A percentile compares a stretch with the other conserved stretches of the same genome.
Evolutionary conservation across 1,139 yeast species (phyloP).

Genomic region (Hansenula sp.): DNA sequence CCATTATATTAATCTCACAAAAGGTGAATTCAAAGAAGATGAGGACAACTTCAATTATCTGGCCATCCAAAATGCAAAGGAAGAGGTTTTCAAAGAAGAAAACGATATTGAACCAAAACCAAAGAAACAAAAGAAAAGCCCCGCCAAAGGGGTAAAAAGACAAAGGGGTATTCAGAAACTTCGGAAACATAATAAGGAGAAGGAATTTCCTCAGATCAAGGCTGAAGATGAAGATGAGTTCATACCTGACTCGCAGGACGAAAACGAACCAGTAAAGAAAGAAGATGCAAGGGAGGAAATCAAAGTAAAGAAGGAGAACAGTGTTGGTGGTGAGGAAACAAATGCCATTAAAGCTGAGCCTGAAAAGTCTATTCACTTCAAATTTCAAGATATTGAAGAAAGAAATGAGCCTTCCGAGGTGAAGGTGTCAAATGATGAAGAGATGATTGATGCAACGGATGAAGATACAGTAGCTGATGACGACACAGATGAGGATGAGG

Average conservation of each 20-base stretch:
- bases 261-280: not conserved
- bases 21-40: constrained; percentile 14
- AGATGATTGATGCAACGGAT: too few species aligned
- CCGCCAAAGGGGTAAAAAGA: not conserved
- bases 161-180: not conserved
- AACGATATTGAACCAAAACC: not conserved
- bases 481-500: not conserved
- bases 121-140: not conserved
- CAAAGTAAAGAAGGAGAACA: not conserved
- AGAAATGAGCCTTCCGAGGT: too few species aligned
- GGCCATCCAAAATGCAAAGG: constrained; percentile 7
- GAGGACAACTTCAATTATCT: constrained; percentile 18
- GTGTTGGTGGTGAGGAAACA: not conserved
- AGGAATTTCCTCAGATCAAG: not conserved
- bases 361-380: constrained; percentile 8
- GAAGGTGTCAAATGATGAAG: too few species aligned
- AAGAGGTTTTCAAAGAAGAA: constrained; percentile 4
- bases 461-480: not conserved
- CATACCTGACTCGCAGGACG: not conserved
- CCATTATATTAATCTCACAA: constrained; percentile 14
- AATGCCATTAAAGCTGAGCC: constrained; percentile 2
- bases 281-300: not conserved
- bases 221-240: constrained; percentile 1
- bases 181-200: not conserved
- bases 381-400: constrained; percentile 2